These are phyloP conservation scores for Nigrospora oryzae DNA, from an alignment of 2,329 filamentous ascomycete species.

Conservation along the genomic window DNA sequence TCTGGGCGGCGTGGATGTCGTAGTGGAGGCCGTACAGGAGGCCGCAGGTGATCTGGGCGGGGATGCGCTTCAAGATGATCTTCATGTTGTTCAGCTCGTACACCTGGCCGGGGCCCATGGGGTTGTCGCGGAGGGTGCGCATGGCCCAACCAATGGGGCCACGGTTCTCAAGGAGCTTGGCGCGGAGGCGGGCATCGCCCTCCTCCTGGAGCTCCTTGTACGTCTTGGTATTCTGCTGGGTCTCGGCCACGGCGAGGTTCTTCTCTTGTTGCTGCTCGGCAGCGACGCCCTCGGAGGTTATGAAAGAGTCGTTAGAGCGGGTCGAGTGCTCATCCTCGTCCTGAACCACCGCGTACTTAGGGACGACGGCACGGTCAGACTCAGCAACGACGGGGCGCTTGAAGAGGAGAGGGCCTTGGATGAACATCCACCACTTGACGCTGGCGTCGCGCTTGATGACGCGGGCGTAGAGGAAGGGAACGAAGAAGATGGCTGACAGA, in stretches of 20 bases:
- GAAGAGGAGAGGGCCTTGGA: slow-evolving; percentile 57
- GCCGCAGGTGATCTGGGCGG: slow-evolving; percentile 55
- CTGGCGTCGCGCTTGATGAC: slow-evolving; percentile 61
- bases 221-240: slow-evolving; percentile 29
- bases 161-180: slow-evolving; percentile 50
- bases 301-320: background rate
- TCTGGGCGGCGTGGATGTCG: slow-evolving; percentile 72
- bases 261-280: slow-evolving; percentile 27
- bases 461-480: slow-evolving; percentile 59
- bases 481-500: slow-evolving; percentile 61
- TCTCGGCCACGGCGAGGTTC: slow-evolving; percentile 34
- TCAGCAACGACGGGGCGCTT: slow-evolving; percentile 46
- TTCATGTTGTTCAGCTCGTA: slow-evolving; percentile 68
- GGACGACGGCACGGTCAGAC: slow-evolving; percentile 49
- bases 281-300: background rate
- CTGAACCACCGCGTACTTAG: slow-evolving; percentile 72
- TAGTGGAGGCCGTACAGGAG: slow-evolving; percentile 70
- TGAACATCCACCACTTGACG: slow-evolving; percentile 54
- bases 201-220: slow-evolving; percentile 56
- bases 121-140: slow-evolving; percentile 67
- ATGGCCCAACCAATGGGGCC: slow-evolving; percentile 79
- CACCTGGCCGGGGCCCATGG: slow-evolving; percentile 61
- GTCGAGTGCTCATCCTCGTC: slow-evolving; percentile 42
- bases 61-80: slow-evolving; percentile 54
- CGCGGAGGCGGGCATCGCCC: slow-evolving; percentile 50